Percentiles rank a stretch among this genome's conserved stretches.
These are phyloP conservation scores for Puccinellia tenuiflora DNA, from an alignment of 176 grass and related monocot species.

Conservation along the genomic window DNA sequence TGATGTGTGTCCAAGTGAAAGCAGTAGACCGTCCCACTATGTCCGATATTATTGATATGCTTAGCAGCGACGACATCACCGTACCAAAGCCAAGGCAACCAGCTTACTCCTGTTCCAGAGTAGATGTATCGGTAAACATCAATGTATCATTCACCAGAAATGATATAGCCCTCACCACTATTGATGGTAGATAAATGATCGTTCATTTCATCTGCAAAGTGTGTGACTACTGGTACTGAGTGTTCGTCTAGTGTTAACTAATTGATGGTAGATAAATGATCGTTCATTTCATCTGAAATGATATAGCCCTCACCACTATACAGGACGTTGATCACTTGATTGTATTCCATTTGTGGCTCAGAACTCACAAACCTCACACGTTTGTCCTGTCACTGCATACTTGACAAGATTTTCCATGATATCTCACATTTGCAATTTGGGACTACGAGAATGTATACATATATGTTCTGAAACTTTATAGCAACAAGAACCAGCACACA, in stretches of 20 bases:
- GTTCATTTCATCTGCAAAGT: neutral
- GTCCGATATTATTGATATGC: constrained; percentile 30
- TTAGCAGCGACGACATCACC: constrained; percentile 8
- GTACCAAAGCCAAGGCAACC: constrained; percentile 24
- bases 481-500: neutral
- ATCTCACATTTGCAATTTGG: neutral
- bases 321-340: neutral
- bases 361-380: neutral
- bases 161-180: constrained; percentile 11
- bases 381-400: neutral
- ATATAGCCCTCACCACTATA: too few species aligned
- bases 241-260: constrained; percentile 2
- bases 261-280: too few species aligned
- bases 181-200: constrained; percentile 28
- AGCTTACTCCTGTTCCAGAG: constrained; percentile 32
- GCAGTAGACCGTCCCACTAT: constrained; percentile 33
- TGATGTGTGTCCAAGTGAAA: constrained; percentile 43
- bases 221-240: neutral
- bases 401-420: neutral
- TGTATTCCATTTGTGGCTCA: neutral
- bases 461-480: neutral
- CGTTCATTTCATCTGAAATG: too few species aligned
- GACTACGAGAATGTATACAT: neutral
- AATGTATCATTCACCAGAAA: constrained; percentile 19
- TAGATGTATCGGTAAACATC: constrained; percentile 18